These are phyloP conservation scores for Nakaseomyces nivariensis DNA, from an alignment of 1,139 yeast species.

Conservation along the genomic window DNA sequence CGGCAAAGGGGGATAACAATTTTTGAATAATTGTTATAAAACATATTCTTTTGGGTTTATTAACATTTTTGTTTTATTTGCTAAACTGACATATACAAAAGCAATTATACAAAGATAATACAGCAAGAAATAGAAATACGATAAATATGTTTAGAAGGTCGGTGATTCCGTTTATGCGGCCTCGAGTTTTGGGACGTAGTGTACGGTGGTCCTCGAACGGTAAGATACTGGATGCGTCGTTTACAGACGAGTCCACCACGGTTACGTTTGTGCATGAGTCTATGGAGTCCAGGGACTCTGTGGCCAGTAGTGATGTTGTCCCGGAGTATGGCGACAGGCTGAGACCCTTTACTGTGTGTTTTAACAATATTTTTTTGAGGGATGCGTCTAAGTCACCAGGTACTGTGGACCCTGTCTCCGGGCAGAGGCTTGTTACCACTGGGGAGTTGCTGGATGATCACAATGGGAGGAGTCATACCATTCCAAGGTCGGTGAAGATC, in stretches of 20 bases:
- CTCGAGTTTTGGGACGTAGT: background rate
- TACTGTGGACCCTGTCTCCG: constrained; percentile 47
- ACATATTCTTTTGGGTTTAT: no score
- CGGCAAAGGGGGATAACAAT: background rate
- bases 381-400: constrained; percentile 47
- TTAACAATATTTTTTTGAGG: constrained; percentile 49
- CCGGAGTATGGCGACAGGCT: background rate
- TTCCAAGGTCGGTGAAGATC: constrained; percentile 25
- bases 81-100: no score
- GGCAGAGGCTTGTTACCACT: constrained; percentile 61
- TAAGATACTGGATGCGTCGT: constrained; percentile 1
- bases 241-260: constrained; percentile 2
- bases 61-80: no score
- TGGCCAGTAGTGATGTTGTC: background rate
- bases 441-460: constrained; percentile 35
- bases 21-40: background rate
- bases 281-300: background rate
- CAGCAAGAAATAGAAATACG: no score
- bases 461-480: constrained; percentile 15
- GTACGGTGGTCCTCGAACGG: background rate
- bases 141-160: background rate
- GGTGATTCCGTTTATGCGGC: background rate
- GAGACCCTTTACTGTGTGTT: constrained; percentile 32
- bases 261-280: constrained; percentile 3
- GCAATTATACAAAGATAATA: no score